Evolutionary conservation across 331 rosid species (phyloP), one percentile per base, ranked within the genome.

Genomic region (Spiraea crenata): DNA sequence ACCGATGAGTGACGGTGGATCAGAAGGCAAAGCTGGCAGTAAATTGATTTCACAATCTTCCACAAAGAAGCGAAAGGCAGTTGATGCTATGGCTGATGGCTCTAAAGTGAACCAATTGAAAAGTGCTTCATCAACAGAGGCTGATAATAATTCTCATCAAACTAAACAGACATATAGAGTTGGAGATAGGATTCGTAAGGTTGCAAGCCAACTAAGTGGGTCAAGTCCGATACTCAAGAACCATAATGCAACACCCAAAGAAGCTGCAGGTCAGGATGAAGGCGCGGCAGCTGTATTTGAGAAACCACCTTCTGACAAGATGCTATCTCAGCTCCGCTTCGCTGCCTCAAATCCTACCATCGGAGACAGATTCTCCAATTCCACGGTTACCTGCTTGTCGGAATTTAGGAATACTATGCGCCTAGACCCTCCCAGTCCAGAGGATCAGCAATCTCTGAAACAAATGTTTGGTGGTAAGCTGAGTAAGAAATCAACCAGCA

Each of bases 111-210:
- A 79, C 62, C 41, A 52, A 20, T 34, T 34, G 46, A 74, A 57
- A 58, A 19, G 25, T 57, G n/a, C 42, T 54, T 15, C 14, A 15
- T 55, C 69, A 4, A 20, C 63, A 15, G 63, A 25, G 62, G 69
- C 13, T 34, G 71, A 70, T 52, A 20, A 20, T 20, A 59, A 65
- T 52, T 14, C 77, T 63, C 0, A 17, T 3, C 81, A 57, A 81
- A 70, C 35, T 40, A 77, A 51, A 57, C 77, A 10, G 69, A 69
- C 67, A 69, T 82, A 77, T 56, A 72, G 63, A 62, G 82, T 85
- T 60, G 90, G 90, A 78, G 90, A 81, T 65, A 72, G 86, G 58
- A 86, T 86, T 56, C 63, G 63, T 16, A 81, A 82, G 77, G 85
- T 79, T 46, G 88, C 88, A 5, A 78, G 72, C 84, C 86, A 76